Evolutionary conservation across 2,329 filamentous ascomycete species (phyloP), one percentile per base, ranked within the genome.

Genomic region (Biscogniauxia sp.): DNA sequence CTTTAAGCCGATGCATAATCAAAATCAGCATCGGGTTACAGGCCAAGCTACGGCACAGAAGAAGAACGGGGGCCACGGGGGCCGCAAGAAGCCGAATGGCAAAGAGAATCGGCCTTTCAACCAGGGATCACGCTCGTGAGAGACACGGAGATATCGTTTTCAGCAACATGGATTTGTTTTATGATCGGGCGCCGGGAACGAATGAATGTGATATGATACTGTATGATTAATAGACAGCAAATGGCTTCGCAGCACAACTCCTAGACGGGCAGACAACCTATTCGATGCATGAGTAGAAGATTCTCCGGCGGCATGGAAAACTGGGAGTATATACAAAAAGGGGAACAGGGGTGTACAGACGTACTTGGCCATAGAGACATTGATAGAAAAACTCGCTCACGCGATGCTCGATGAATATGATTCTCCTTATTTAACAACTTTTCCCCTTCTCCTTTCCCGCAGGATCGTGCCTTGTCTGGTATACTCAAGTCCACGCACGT

Each of bases 161-260:
- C 17, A 17, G 37, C 37, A 45, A 3, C 37, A 45, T n/a, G 53
- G n/a, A 52, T 59, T 56, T 11, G 32, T 54, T 55, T 15, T 51
- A 54, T 37, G 20, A 45, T 58, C n/a, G 45, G 41, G 26, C 20
- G 19, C 19, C 17, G 17, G 37, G 11, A 45, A 45, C 15, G 17
- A n/a, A n/a, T n/a, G 17, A 17, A 45, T 17, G 15, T n/a, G 37
- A 17, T 45, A 45, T 45, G 32, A 55, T 59, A 37, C 15, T 54
- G 60, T 66, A 64, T 64, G 65, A 49, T 61, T 62, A 64, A 53
- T 54, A 50, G 17, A 53, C 15, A 15, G 53, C 51, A 51, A 41
- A 20, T 28, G 19, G 55, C 37, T 41, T 51, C 32, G 26, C 49
- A 19, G 28, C n/a, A 20, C 19, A n/a, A 13, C 7, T 32, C 32